Base-by-base conservation (phyloP, 2,329 filamentous ascomycete genomes). In the Cryphonectria naterciae region DNA sequence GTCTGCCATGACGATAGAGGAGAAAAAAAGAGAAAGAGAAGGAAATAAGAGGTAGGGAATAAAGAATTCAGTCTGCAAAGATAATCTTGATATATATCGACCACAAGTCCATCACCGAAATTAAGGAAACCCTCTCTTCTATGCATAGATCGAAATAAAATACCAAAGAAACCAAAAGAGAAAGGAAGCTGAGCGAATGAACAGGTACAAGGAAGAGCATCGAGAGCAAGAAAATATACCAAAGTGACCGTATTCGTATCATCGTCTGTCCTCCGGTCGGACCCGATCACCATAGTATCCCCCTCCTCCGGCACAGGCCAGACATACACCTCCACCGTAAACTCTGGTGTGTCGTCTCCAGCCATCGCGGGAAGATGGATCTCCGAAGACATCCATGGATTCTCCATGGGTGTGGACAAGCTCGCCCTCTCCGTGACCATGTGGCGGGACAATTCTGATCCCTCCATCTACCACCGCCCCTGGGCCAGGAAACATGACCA, bases 321-420 rank as follows among this genome's bases (percentile, higher is more conserved):
- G 81, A 73, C 87, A 89, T 2, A 86, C 83, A 7, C 87, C 86
- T 71, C 87, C 87, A 39, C 87, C 87, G 73, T 88, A 89, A 37
- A 89, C 87, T 37, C 86, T 83, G 22, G 87, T 89, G 76, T 89
- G 87, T 52, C 86, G 83, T 74, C 82, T 85, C 87, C 87, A 89
- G 58, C 83, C 83, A 25, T 83, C 81, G 5, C 85, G 86, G 17
- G 82, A 49, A n/a, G 46, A 49, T 22, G 46, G 79, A 70, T 81
- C 80, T 75, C 87, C 83, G 69, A 84, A 78, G 17, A 84, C 80
- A 11, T 84, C 85, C 56, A 87, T 81, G 69, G 86, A 84, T 75
- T 88, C 85, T 39, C 85, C 86, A 63, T 85, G 81, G 5, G 86
- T 79, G 66, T 83, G 80, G 49, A 85, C 80, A 69, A 83, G 81